Base-by-base conservation (phyloP, 2,329 filamentous ascomycete genomes). In the Didymella lethalis region DNA sequence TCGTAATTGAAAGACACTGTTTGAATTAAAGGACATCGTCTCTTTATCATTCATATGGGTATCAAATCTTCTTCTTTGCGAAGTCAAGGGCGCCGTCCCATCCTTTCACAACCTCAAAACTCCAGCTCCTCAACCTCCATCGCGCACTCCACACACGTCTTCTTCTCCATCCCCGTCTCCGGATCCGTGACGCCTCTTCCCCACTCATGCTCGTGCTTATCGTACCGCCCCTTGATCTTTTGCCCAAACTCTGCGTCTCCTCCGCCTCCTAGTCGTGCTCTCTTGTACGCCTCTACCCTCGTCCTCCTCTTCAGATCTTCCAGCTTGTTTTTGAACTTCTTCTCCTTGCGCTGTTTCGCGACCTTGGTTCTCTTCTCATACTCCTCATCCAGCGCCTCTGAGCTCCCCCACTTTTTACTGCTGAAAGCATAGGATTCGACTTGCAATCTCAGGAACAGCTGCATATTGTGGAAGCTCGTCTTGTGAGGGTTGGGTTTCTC, bases 381-480 rank as follows among this genome's bases (percentile, higher is more conserved):
- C 78, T 98, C 94, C 5, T 86, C 91, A 73, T 98, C 95, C 4
- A 98, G 80, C 0, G 89, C 90, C 72, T 95, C 93, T 0, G 91
- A 79, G 0, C 90, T 92, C 0, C 95, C 95, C 95, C 95, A 99
- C 80, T 97, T 97, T 64, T 87, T 88, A 1, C 84, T 78, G 0
- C 81, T 87, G 69, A 98, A 89, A 0, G 94, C 95, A 73, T 97
- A 97, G 56, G 93, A 92, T 74, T 99, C 95, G 2, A 99, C 91
- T 74, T 99, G 95, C 61, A 88, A 96, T 0, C 95, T 90, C 23
- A 99, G 83, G 75, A 95, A 99, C 2, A 99, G 85, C 89, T 97
- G 97, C 95, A 99, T 99, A 81, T 96, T 92, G 77, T 97, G 93
- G 92, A 93, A 99, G 58, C 93, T 93, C 0, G 90, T 88, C 76